Evolutionary conservation across 331 rosid species (phyloP).

Genomic region (Cydonia oblonga): DNA sequence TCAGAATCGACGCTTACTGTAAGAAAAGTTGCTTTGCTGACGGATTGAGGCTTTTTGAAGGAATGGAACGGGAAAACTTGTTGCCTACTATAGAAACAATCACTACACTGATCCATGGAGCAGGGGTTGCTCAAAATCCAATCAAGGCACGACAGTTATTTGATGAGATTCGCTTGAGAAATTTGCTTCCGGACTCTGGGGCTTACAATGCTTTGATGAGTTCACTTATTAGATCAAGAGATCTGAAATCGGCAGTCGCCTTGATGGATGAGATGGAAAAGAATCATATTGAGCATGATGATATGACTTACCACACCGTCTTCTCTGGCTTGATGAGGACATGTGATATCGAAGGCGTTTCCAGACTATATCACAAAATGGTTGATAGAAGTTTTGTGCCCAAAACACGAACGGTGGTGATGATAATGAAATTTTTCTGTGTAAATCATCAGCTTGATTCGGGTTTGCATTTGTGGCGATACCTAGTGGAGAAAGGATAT

Average conservation of each 20-base stretch:
- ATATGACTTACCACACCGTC: slow-evolving; percentile 59
- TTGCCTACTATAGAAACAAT: slow-evolving; percentile 46
- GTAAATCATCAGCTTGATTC: slow-evolving; percentile 48
- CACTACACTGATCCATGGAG: slow-evolving; percentile 89
- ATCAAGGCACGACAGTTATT: slow-evolving; percentile 53
- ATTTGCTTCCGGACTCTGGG: slow-evolving; percentile 46
- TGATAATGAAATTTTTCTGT: slow-evolving; percentile 62
- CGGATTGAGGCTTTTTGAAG: slow-evolving; percentile 62
- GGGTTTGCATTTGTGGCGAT: slow-evolving; percentile 59
- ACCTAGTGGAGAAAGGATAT: slow-evolving; percentile 54
- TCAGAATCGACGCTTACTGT: slow-evolving; percentile 74
- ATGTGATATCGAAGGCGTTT: slow-evolving; percentile 36
- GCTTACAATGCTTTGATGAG: slow-evolving; percentile 70
- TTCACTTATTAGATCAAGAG: slow-evolving; percentile 41
- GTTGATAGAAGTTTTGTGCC: slow-evolving; percentile 46
- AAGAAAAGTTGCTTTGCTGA: slow-evolving; percentile 63
- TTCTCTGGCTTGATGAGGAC: slow-evolving; percentile 47
- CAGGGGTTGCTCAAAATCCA: slow-evolving; percentile 55
- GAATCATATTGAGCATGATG: slow-evolving; percentile 39
- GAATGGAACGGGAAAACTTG: slow-evolving; percentile 47
- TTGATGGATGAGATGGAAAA: slow-evolving; percentile 70
- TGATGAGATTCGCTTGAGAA: slow-evolving; percentile 45
- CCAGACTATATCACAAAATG: slow-evolving; percentile 59
- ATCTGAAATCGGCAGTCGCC: slow-evolving; percentile 39
- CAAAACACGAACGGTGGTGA: slow-evolving; percentile 55